Base-by-base conservation (phyloP, 179 eudicot species). In the Kewa caespitosa region DNA sequence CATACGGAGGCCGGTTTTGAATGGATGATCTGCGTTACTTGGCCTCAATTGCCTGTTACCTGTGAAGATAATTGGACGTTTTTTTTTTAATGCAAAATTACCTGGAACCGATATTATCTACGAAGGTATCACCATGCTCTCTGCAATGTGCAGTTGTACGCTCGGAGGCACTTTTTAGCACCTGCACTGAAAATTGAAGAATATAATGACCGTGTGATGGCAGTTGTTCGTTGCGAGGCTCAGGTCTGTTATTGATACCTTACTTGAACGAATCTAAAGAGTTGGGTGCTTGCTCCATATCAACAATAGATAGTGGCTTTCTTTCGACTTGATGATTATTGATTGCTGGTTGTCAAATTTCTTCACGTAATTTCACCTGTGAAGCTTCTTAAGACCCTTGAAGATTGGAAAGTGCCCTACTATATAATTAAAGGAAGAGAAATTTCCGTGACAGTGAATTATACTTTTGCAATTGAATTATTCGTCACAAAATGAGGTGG, bases 151-250 rank as follows among this genome's bases (percentile, higher is more conserved):
- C 90, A 91, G 99, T 81, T 95, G 69, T 95, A 93, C 82, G 99
- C 99, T 63, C 87, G 99, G 73, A 91, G 99, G 74, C 98, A 93
- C 84, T 95, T 95, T 76, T 85, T 95, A 74, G 89, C 89, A 74
- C 98, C 99, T 61, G 89, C 97, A 12, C 81, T 95, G 54, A 95
- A 82, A 67, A 90, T 95, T 73, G 97, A 95, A 74, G 97, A 93
- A 59, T 95, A 87, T 83, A 95, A 93, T 81, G 91, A 93, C 80
- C 91, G 90, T 69, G 99, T 95, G 72, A 95, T 90, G 97, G 92
- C 96, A 50, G 96, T 95, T 8, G 98, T 93, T 38, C 90, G 99
- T 55, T 90, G 92, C 72, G 98, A 95, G 82, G 91, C 99, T 50
- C 98, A 95, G 89, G 99, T 95, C 77, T 69, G 82, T 39, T 37